Evolutionary conservation across 148 eudicot species (phyloP).

Genomic region (Chenopodium formosanum): DNA sequence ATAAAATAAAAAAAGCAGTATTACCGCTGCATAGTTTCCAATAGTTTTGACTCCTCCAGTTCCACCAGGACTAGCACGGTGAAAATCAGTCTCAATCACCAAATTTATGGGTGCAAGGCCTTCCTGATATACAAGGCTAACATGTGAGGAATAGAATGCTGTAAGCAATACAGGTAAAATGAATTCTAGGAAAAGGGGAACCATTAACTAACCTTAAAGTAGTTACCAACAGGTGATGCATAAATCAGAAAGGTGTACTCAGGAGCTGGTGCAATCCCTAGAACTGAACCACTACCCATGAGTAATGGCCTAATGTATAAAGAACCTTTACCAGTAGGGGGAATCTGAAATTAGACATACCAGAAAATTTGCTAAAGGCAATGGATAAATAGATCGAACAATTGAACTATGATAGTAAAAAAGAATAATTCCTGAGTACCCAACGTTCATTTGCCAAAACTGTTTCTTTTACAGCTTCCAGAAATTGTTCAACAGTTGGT

Average conservation of each 20-base stretch:
- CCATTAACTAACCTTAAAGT: constrained; percentile 70
- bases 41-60: constrained; percentile 89
- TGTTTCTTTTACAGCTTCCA: constrained; percentile 87
- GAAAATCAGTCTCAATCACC: constrained; percentile 85
- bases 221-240: constrained; percentile 94
- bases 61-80: constrained; percentile 97
- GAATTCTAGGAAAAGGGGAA: not conserved
- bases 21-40: constrained; percentile 96
- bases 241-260: constrained; percentile 89
- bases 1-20: constrained; percentile 17
- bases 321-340: constrained; percentile 92
- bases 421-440: constrained; percentile 42
- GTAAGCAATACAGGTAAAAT: not conserved
- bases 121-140: constrained; percentile 51
- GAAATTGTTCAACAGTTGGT: constrained; percentile 84
- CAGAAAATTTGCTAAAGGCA: not conserved
- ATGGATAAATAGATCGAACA: not conserved
- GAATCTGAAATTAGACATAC: constrained; percentile 53
- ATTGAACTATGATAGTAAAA: not conserved
- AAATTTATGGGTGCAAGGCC: constrained; percentile 88
- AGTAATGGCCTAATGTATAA: constrained; percentile 84
- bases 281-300: constrained; percentile 94
- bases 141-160: constrained; percentile 4
- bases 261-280: constrained; percentile 94
- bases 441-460: constrained; percentile 90